phyloP scores from a whole-genome alignment of 2,329 filamentous ascomycete genomes.

The Fusarium protoensiforme region DNA sequence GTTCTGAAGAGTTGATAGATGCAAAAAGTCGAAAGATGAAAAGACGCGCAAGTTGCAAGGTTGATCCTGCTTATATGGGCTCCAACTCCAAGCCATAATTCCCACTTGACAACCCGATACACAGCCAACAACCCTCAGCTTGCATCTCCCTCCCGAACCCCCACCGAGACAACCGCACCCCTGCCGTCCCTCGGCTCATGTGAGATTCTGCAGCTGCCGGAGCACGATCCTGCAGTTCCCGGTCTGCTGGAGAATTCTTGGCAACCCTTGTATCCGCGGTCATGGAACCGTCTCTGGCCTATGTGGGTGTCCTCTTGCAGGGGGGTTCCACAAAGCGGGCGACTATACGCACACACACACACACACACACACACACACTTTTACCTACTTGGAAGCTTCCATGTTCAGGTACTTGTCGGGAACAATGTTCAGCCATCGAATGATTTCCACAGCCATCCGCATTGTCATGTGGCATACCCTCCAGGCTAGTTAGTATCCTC shows the following conservation, averaged over 20 bases:
- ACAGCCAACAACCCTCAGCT: not conserved
- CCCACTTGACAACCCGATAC: not conserved
- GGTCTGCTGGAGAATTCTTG: slow-evolving; percentile 24
- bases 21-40: not conserved
- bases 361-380: slow-evolving; percentile 11
- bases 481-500: not conserved
- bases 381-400: not conserved
- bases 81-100: not conserved
- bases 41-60: not conserved
- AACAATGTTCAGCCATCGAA: slow-evolving; percentile 9
- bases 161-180: slow-evolving; percentile 1
- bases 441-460: not conserved
- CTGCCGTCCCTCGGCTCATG: slow-evolving; percentile 16
- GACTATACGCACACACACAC: slow-evolving; percentile 2
- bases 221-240: slow-evolving; percentile 34
- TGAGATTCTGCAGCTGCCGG: slow-evolving; percentile 28
- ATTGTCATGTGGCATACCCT: slow-evolving; percentile 20
- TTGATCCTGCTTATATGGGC: not conserved
- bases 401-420: slow-evolving; percentile 9
- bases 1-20: not conserved
- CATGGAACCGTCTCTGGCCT: slow-evolving; percentile 12
- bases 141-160: not conserved
- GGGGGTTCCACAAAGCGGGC: slow-evolving; percentile 8
- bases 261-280: slow-evolving; percentile 28
- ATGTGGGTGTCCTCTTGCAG: slow-evolving; percentile 18